Base-by-base conservation (phyloP, 768 basidiomycete species). In the Lactarius pseudohatsudake region DNA sequence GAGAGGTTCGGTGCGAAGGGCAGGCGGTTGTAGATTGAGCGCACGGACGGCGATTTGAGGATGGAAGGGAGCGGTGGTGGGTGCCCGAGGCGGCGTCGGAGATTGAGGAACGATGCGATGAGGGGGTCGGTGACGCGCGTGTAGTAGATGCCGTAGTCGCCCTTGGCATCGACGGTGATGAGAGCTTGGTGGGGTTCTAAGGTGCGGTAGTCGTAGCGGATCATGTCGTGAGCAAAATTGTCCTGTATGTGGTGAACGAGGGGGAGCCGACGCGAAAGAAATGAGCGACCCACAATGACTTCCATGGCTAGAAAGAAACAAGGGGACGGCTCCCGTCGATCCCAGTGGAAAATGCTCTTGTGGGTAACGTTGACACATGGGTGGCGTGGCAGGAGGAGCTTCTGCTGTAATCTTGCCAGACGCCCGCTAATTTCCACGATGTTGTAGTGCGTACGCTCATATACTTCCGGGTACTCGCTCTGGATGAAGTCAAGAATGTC, bases 251-350 rank as follows among this genome's bases (percentile, higher is more conserved):
- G 5, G 47, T 64, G 45, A 38, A 54, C 57, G 58, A 38, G 34
- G 11, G 11, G 15, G 53, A 6, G 16, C 30, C 10, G 45, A 10
- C 22, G 59, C 22, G 40, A 34, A 57, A 22, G 60, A 67, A 38
- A 62, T 61, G 63, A 61, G 32, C 55, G 60, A 84, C 91, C 79
- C 76, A 95, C 92, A 64, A 97, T 84, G 40, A 99, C 97, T 79
- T 99, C 97, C 81, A 98, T 85, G 2, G 94, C 96, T 28, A 99
- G 76, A 72, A 99, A 89, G 76, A 90, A 98, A 77, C 96, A 98
- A 45, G 94, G 91, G 3, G 94, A 86, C 0, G 86, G 81, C 68
- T 94, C 91, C 63, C 79, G 84, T 38, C 76, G 81, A 59, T 87
- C 80, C 92, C 93, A 97, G 50, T 89, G 89, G 72, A 96, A 96